phyloP scores from a whole-genome alignment of 805 yeast species.

The Saccharomycopsis sp. region DNA sequence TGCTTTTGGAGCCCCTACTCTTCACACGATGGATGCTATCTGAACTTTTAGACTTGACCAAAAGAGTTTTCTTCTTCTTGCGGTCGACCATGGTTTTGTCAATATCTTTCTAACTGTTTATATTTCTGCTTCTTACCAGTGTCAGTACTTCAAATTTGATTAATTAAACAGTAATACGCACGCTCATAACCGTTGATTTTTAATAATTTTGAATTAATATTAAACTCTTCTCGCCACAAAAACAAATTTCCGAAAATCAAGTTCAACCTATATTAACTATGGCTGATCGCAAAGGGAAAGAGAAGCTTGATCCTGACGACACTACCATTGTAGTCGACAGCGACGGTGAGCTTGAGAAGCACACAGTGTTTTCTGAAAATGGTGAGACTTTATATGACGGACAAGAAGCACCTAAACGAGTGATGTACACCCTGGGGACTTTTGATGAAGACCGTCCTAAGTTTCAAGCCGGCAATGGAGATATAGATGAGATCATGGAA shows the following conservation, averaged over 20 bases:
- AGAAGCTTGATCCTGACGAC: slow-evolving; percentile 5
- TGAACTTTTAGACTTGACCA: slow-evolving; percentile 11
- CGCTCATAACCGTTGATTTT: too few species aligned
- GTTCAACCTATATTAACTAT: too few species aligned
- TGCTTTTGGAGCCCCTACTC: slow-evolving; percentile 7
- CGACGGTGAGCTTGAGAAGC: too few species aligned
- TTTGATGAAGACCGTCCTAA: slow-evolving; percentile 3
- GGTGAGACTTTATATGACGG: slow-evolving; percentile 9
- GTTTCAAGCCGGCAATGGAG: slow-evolving; percentile 1
- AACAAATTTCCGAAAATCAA: too few species aligned
- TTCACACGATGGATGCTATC: slow-evolving; percentile 5
- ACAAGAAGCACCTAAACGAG: slow-evolving; percentile 7
- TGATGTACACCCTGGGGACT: slow-evolving; percentile 10
- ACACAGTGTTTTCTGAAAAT: slow-evolving; percentile 4
- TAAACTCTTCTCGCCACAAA: too few species aligned
- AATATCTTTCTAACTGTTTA: too few species aligned
- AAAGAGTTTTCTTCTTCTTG: slow-evolving; percentile 3
- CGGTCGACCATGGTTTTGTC: too few species aligned
- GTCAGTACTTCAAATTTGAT: too few species aligned
- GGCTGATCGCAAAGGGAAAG: slow-evolving; percentile 1
- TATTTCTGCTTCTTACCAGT: too few species aligned
- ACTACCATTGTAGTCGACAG: slow-evolving; percentile 2
- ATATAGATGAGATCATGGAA: slow-evolving; percentile 21
- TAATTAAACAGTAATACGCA: too few species aligned
- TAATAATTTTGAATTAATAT: too few species aligned